These are phyloP conservation scores for Eucalyptus albens DNA, from an alignment of 345 rosid species.

Conservation along the genomic window DNA sequence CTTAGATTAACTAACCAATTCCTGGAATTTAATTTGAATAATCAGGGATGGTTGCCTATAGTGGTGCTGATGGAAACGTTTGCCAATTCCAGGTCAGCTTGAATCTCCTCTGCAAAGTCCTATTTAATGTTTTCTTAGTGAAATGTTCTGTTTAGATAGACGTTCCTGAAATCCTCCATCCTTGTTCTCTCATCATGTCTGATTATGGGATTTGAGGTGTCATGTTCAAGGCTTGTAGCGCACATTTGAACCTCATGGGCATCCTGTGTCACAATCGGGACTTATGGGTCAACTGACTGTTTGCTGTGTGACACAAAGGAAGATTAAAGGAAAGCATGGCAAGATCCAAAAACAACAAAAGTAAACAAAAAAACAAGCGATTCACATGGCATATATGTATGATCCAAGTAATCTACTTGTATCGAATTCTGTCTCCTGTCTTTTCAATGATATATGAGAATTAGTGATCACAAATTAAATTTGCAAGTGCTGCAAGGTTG, in stretches of 20 bases:
- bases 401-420: background rate
- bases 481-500: background rate
- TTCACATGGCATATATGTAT: background rate
- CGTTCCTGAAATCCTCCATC: background rate
- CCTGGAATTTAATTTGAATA: background rate
- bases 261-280: background rate
- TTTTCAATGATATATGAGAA: background rate
- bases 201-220: background rate
- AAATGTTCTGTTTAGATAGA: background rate
- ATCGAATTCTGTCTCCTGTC: background rate
- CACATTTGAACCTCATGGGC: background rate
- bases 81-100: slow-evolving; percentile 51
- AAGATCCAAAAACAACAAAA: background rate
- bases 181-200: background rate
- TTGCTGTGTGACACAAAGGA: background rate
- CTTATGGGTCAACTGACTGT: background rate
- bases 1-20: background rate
- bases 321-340: background rate
- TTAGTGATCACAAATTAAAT: background rate
- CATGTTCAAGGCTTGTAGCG: background rate
- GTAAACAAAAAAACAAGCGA: background rate
- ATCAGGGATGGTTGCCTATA: slow-evolving; percentile 77
- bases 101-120: background rate
- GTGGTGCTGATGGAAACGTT: slow-evolving; percentile 71
- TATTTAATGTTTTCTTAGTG: background rate